Evolutionary conservation across 345 rosid genomes (phyloP), one percentile per base, ranked within the genome.

Genomic region (Angophora floribunda): DNA sequence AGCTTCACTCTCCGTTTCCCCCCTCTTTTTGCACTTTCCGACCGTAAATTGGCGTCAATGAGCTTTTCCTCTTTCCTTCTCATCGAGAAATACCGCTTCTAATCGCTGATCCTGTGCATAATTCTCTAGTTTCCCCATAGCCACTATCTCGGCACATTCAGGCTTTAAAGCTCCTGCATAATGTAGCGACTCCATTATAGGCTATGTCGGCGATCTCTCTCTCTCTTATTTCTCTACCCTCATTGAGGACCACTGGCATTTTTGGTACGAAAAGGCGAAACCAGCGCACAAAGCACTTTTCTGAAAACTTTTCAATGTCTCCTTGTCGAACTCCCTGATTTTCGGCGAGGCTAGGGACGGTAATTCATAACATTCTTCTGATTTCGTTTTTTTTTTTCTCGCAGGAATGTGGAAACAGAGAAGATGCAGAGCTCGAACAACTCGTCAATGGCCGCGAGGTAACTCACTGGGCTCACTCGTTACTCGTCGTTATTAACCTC

Each of bases 381-480:
- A 75, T 75, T 19, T 19, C 84, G 49, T 19, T 61, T n/a, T 50
- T 59, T 59, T 24, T 9, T 75, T 22, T 41, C 65, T 50, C 30
- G 89, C 28, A 63, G 52, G 80, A 87, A 59, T 78, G 88, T 13
- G 78, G 88, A 44, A 59, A 50, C 7, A 22, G 91, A 88, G 87
- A 63, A 86, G 91, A 22, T 86, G 88, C 88, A 51, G 87, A 82
- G 88, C 87, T 90, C 86, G 87, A 88, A n/a, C 65, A 61, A 90
- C 88, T 88, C 91, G 70, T 47, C 91, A 82, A 86, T 88, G 91
- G 89, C 91, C 80, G 90, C 82, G 47, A 90, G 91, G 91, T 90
- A 86, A 90, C 86, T 87, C 57, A 47, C 28, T 26, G 24, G 65
- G 67, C 86, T 86, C 86, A 32, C 85, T 79, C 30, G 19, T 45